These are phyloP conservation scores for Kwoniella sp. DNA, from an alignment of 768 basidiomycete genomes.

Conservation along the genomic window DNA sequence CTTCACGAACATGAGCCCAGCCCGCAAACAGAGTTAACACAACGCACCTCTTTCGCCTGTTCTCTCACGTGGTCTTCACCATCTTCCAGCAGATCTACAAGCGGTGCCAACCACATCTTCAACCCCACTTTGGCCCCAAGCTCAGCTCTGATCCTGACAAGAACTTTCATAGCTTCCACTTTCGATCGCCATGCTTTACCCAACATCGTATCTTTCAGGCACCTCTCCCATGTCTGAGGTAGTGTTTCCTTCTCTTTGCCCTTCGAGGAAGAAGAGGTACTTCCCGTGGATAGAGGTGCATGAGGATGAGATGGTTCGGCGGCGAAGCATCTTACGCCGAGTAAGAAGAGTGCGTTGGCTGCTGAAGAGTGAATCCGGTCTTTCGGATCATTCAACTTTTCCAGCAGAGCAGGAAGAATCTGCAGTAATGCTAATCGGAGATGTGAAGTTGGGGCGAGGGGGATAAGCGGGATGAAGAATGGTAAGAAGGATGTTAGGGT, in stretches of 20 bases:
- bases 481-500: conserved; percentile 45
- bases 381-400: conserved; percentile 52
- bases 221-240: conserved; percentile 41
- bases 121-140: conserved; percentile 32
- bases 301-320: conserved; percentile 26
- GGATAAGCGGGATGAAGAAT: conserved; percentile 41
- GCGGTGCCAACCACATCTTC: conserved; percentile 68
- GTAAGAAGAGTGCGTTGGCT: conserved; percentile 24
- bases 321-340: conserved; percentile 43
- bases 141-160: conserved; percentile 34
- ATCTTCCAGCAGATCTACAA: conserved; percentile 87
- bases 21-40: neutral
- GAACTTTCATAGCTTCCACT: conserved; percentile 47
- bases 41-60: conserved; percentile 65
- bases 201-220: conserved; percentile 36
- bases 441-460: conserved; percentile 26
- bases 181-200: conserved; percentile 47
- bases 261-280: conserved; percentile 21
- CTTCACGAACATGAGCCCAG: neutral
- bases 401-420: conserved; percentile 46
- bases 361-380: conserved; percentile 46
- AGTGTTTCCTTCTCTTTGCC: conserved; percentile 51
- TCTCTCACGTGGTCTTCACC: conserved; percentile 86
- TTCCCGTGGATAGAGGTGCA: neutral
- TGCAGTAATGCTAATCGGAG: conserved; percentile 36